These are phyloP conservation scores for Globisporangium nagaii DNA, from an alignment of 352 stramenopile genomes.

Conservation along the genomic window DNA sequence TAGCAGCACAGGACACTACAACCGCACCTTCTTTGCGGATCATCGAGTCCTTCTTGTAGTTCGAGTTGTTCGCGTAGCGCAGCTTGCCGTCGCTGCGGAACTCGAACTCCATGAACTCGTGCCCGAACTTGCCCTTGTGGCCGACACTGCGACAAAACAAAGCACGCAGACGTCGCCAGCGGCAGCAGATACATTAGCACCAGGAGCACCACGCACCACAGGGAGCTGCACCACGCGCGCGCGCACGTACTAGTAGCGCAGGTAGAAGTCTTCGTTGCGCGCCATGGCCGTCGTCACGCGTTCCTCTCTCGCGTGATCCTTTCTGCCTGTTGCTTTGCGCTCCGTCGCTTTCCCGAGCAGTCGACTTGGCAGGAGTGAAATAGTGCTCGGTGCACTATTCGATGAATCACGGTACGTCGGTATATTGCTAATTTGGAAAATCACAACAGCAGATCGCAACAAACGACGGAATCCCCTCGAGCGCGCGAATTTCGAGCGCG, in stretches of 20 bases:
- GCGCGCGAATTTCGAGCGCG: too few relatives aligned
- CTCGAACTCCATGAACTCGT: constrained; percentile 98
- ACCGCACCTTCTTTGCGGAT: constrained; percentile 96
- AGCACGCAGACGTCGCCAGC: background rate
- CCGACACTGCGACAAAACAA: constrained; percentile 67
- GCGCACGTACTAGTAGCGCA: constrained; percentile 81
- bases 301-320: constrained; percentile 6
- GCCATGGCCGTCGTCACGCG: constrained; percentile 32
- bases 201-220: background rate
- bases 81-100: constrained; percentile 89
- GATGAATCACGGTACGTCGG: too few relatives aligned
- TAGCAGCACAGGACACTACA: background rate
- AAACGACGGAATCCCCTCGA: too few relatives aligned
- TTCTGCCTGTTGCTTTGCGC: background rate
- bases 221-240: background rate
- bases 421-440: too few relatives aligned
- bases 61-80: constrained; percentile 97
- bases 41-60: constrained; percentile 97
- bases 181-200: background rate
- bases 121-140: constrained; percentile 94
- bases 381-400: too few relatives aligned
- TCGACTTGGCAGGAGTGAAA: too few relatives aligned
- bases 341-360: too few relatives aligned
- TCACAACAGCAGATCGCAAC: too few relatives aligned
- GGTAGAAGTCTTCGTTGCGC: constrained; percentile 77